These are phyloP conservation scores for Fusarium denticulatum DNA, from an alignment of 2,329 filamentous ascomycete genomes.

Conservation along the genomic window DNA sequence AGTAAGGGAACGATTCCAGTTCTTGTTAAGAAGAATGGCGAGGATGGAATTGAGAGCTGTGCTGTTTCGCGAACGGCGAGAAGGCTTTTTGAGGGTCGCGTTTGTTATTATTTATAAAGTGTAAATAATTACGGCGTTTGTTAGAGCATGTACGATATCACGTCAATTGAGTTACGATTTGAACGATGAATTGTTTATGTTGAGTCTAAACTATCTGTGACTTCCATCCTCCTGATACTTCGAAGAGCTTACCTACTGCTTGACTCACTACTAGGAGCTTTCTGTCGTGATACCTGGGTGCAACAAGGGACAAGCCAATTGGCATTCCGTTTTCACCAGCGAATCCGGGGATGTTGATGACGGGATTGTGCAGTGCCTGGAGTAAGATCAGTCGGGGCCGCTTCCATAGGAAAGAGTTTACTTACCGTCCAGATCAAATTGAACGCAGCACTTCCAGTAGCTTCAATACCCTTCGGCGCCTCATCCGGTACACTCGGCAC, in stretches of 20 bases:
- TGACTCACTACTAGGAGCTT: conserved; percentile 11
- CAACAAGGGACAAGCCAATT: conserved; percentile 27
- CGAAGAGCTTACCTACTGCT: neutral
- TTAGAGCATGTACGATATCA: neutral
- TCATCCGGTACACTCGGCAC: conserved; percentile 67
- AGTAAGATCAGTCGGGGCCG: neutral
- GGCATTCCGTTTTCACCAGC: conserved; percentile 28
- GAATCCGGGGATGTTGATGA: conserved; percentile 33
- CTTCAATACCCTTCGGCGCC: conserved; percentile 60
- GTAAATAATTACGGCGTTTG: neutral
- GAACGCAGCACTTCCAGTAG: conserved; percentile 62
- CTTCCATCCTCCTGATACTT: neutral
- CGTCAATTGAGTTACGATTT: neutral
- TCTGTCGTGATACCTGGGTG: conserved; percentile 21
- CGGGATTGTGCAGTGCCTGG: conserved; percentile 23
- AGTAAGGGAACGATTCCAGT: conserved; percentile 43
- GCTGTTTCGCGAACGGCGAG: conserved; percentile 46
- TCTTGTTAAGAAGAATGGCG: conserved; percentile 5
- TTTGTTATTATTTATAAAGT: conserved; percentile 40
- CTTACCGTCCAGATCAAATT: conserved; percentile 52
- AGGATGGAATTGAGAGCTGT: conserved; percentile 40
- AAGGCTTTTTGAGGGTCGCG: conserved; percentile 47
- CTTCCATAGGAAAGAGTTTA: too few relatives aligned
- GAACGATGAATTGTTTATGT: too few relatives aligned
- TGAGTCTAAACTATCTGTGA: neutral